Base-by-base conservation (phyloP, 345 rosid genomes). In the Atalantia buxifolia region DNA sequence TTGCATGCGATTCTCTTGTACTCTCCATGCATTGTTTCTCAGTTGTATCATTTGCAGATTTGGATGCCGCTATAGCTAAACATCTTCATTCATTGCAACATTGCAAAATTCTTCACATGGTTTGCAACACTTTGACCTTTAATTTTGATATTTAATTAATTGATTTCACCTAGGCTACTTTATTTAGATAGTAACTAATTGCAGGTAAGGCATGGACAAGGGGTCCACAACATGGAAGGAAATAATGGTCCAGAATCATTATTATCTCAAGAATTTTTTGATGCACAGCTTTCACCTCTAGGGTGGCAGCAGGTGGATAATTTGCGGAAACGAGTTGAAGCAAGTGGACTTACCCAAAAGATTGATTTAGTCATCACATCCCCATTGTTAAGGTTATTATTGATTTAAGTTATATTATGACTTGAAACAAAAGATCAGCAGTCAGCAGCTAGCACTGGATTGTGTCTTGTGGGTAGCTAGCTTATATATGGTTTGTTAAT, bases 191-290 rank as follows among this genome's bases (percentile, higher is more conserved):
- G 38, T 9, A 74, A 30, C 30, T 30, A 9, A 19, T 27, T 75
- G 6, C 82, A 92, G 97, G 79, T 92, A 81, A 87, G 97, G 86
- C 97, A 92, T 77, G 94, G 92, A 63, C 87, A 90, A 80, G 97
- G 92, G 9, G 45, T 82, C 71, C 94, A 92, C 84, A 92, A 92
- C 57, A 87, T 87, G 7, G 92, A 85, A 75, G 90, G 86, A 66
- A 83, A 79, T 56, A 87, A 76, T 28, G 84, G 85, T 83, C 82
- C 88, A 8, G 69, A 74, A 28, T 80, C 87, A 2, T 68, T 88
- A 69, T 74, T 79, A 72, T 88, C 93, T 74, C 84, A 81, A 57
- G 91, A 84, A 78, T 89, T 85, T 53, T 86, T 92, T 71, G 97
- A 92, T 71, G 91, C 92, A 28, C 78, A 81, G 4, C 92, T 92